A percentile compares a stretch with the other conserved stretches of the same genome.
Conservation (phyloP, 1,284 basidiomycete genomes). For the Puccinia horiana region DNA sequence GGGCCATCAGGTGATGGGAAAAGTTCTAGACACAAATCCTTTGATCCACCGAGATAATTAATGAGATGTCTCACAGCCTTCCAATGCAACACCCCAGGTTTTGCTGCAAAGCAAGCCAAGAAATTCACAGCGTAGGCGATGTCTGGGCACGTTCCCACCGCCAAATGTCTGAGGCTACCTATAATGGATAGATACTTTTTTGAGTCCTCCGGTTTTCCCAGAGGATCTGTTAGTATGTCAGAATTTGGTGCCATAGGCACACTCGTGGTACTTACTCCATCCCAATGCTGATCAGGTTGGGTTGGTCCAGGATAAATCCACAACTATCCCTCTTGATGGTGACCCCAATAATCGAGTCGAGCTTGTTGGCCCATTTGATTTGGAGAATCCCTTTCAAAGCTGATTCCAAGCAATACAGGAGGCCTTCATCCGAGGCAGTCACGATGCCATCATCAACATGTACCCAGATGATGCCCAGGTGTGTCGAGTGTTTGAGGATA, state of each 20-base stretch:
- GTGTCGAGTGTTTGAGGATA: not conserved
- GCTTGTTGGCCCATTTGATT: not conserved
- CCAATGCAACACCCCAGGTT: not conserved
- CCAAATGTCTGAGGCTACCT: not conserved
- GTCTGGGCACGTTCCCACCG: conserved; percentile 17
- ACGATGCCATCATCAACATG: not conserved
- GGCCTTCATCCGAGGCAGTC: not conserved
- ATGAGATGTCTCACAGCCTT: not conserved
- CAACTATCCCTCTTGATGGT: not conserved
- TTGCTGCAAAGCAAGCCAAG: not conserved
- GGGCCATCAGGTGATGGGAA: not conserved
- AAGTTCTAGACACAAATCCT: not conserved
- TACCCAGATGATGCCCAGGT: conserved; percentile 16
- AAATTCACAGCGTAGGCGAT: conserved; percentile 9
- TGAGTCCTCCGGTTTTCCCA: too few relatives aligned
- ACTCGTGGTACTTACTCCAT: not conserved
- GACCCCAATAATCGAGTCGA: not conserved
- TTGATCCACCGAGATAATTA: not conserved
- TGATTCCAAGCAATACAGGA: not conserved
- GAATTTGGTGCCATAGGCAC: not conserved
- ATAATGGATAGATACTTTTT: not conserved
- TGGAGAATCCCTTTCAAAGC: not conserved
- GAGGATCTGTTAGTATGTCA: not conserved
- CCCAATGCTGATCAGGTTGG: not conserved
- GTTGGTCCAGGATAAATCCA: not conserved